Conservation (phyloP, 2,329 filamentous ascomycete species). For the Pestalotiopsis fici region DNA sequence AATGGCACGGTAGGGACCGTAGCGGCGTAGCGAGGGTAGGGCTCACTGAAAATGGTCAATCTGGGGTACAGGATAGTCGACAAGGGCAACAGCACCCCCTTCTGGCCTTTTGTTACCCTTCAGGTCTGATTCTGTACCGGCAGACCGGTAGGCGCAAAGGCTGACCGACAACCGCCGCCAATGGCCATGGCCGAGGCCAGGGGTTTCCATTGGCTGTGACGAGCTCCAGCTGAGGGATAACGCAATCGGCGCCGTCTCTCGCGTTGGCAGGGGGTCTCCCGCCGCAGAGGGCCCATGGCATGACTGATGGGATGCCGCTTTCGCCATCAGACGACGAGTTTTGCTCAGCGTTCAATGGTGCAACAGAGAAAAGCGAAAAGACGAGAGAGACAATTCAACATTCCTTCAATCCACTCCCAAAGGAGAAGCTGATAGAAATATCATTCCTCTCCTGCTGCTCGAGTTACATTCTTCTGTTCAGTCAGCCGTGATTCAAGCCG, state of each 20-base stretch:
- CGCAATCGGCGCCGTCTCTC: constrained; percentile 10
- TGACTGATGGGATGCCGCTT: constrained; percentile 2
- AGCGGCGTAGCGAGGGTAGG: neutral
- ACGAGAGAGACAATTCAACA: neutral
- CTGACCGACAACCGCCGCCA: constrained; percentile 6
- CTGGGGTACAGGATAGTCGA: constrained; percentile 4
- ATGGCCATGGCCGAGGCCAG: neutral
- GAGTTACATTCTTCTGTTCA: neutral
- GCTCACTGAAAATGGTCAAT: neutral
- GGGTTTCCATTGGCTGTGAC: constrained; percentile 6
- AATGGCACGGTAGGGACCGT: too few species aligned
- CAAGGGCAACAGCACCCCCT: neutral
- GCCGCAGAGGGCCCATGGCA: neutral
- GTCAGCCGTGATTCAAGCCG: neutral
- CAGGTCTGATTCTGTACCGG: neutral
- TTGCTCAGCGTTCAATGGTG: neutral
- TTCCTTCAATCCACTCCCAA: neutral
- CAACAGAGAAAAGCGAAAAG: neutral
- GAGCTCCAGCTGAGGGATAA: constrained; percentile 9
- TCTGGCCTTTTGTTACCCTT: neutral
- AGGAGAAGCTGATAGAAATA: constrained; percentile 4
- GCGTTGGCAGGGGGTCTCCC: neutral
- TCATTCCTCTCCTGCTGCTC: neutral
- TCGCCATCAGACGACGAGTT: constrained; percentile 5
- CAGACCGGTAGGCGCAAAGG: constrained; percentile 1